A percentile compares a stretch with the other conserved stretches of the same genome.
These are phyloP conservation scores for Hortiboletus campestris DNA, from an alignment of 768 basidiomycete species.

Conservation along the genomic window DNA sequence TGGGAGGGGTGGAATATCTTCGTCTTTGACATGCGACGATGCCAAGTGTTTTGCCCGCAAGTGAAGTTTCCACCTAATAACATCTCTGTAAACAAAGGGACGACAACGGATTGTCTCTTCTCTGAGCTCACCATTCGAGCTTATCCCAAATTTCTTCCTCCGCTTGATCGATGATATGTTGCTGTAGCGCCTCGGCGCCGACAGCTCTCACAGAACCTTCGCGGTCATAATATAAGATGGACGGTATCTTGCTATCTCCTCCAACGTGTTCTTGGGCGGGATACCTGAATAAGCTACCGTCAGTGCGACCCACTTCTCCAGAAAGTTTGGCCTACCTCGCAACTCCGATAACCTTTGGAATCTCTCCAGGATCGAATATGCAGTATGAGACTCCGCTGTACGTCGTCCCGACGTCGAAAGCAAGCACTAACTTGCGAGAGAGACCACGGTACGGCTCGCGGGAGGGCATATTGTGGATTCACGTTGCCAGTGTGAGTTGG, in stretches of 20 bases:
- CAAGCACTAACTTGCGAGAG: conserved; percentile 39
- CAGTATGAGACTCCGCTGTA: conserved; percentile 39
- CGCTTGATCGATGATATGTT: conserved; percentile 36
- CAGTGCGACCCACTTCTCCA: neutral
- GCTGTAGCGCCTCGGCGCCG: conserved; percentile 41
- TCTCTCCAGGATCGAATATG: conserved; percentile 34
- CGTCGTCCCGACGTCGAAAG: conserved; percentile 43
- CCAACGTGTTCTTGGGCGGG: conserved; percentile 44
- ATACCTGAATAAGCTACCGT: conserved; percentile 30
- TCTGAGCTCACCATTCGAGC: conserved; percentile 36
- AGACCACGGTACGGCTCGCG: conserved; percentile 36
- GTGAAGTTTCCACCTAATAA: conserved; percentile 35
- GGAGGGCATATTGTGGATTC: conserved; percentile 22
- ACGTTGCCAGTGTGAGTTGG: neutral
- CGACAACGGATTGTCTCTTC: no score
- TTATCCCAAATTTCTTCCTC: conserved; percentile 38
- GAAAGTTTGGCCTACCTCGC: conserved; percentile 16
- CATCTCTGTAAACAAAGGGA: neutral
- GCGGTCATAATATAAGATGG: conserved; percentile 45
- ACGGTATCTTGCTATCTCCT: conserved; percentile 49
- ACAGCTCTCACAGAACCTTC: conserved; percentile 38
- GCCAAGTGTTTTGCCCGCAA: conserved; percentile 29
- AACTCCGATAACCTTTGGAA: conserved; percentile 28
- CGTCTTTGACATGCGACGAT: conserved; percentile 22
- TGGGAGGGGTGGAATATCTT: conserved; percentile 27